Evolutionary conservation across 1,284 basidiomycete species (phyloP).

Genomic region (Ustilago curta): DNA sequence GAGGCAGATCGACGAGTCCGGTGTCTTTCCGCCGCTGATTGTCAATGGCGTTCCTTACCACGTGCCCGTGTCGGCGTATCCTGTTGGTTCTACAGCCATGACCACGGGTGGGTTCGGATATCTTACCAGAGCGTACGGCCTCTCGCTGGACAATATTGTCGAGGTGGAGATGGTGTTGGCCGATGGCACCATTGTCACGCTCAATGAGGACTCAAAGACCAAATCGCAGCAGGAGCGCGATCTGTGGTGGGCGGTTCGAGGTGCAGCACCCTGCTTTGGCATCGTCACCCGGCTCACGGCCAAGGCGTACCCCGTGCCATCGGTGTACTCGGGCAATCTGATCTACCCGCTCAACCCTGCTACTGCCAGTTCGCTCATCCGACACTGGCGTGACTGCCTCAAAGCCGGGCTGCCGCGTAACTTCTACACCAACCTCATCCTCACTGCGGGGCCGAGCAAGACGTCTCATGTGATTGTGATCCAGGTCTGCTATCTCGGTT

Average conservation of each 20-base stretch:
- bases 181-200: slow-evolving; percentile 58
- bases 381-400: slow-evolving; percentile 90
- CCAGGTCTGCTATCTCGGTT: slow-evolving; percentile 86
- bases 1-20: slow-evolving; percentile 13
- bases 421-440: slow-evolving; percentile 86
- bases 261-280: slow-evolving; percentile 84
- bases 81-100: slow-evolving; percentile 81
- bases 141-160: slow-evolving; percentile 70
- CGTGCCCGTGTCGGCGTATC: slow-evolving; percentile 70
- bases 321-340: slow-evolving; percentile 88
- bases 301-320: slow-evolving; percentile 85
- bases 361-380: slow-evolving; percentile 85
- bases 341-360: slow-evolving; percentile 86
- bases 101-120: slow-evolving; percentile 90
- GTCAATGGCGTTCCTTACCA: slow-evolving; percentile 60
- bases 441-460: slow-evolving; percentile 79
- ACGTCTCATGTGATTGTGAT: slow-evolving; percentile 77
- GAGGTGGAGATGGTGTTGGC: slow-evolving; percentile 66
- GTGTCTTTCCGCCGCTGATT: slow-evolving; percentile 29
- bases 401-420: slow-evolving; percentile 79
- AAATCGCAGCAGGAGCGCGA: slow-evolving; percentile 67
- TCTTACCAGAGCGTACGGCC: slow-evolving; percentile 81
- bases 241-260: slow-evolving; percentile 89
- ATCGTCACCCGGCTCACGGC: slow-evolving; percentile 86
- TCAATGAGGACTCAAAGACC: slow-evolving; percentile 53